phyloP scores from a whole-genome alignment of 1,284 basidiomycete genomes.

The Moniliophthora roreri region DNA sequence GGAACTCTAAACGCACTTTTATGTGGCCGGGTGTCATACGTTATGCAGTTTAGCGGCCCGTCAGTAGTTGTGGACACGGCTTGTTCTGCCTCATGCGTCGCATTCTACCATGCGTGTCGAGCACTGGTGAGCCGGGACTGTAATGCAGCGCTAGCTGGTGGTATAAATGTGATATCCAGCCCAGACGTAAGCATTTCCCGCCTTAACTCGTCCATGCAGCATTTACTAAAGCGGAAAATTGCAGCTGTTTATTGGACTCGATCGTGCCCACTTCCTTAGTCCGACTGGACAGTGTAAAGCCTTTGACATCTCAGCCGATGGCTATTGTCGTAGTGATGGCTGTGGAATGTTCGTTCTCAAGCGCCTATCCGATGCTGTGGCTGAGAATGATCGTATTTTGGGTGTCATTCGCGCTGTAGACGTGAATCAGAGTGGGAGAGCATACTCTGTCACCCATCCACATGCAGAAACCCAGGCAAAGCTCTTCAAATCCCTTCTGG shows the following conservation, averaged over 20 bases:
- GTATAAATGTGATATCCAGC: constrained; percentile 69
- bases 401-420: constrained; percentile 68
- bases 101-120: constrained; percentile 66
- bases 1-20: constrained; percentile 68
- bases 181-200: constrained; percentile 73
- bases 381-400: constrained; percentile 62
- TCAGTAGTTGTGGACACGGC: constrained; percentile 71
- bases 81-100: constrained; percentile 69
- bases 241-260: constrained; percentile 69
- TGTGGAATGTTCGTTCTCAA: constrained; percentile 71
- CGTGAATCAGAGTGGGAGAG: constrained; percentile 65
- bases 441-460: constrained; percentile 69
- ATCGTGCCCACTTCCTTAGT: constrained; percentile 67
- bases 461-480: constrained; percentile 56
- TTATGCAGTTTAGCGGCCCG: constrained; percentile 64
- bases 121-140: constrained; percentile 63
- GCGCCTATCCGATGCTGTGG: constrained; percentile 60
- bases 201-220: too few species aligned
- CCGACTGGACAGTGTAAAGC: constrained; percentile 66
- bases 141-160: constrained; percentile 65
- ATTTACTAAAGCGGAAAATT: too few species aligned
- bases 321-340: constrained; percentile 69
- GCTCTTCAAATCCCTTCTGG: constrained; percentile 51
- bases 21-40: constrained; percentile 68
- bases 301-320: constrained; percentile 70